Evolutionary conservation across 2,329 filamentous ascomycete genomes (phyloP), one percentile per base, ranked within the genome.

Genomic region (Monosporascus sp.): DNA sequence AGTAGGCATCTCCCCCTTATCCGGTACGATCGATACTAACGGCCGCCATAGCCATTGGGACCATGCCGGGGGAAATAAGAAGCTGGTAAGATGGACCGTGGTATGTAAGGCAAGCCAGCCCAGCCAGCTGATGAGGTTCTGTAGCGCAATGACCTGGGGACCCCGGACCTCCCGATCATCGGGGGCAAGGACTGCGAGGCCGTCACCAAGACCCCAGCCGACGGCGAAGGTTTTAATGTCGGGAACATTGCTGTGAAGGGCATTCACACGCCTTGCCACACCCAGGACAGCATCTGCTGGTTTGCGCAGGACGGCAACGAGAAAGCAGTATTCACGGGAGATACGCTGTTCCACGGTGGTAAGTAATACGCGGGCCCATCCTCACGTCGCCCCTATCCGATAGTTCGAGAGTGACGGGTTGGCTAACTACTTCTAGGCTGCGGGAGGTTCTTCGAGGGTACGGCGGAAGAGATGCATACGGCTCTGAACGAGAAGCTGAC

Each of bases 221-320:
- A 97, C 68, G 84, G 85, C 39, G 83, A 90, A 59, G 83, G 78
- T 3, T 96, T 97, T 77, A 87, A 83, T 58, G 83, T 99, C 57
- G 94, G 94, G 52, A 80, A 81, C 60, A 94, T 99, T 69, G 80
- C 81, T 15, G 87, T 97, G 53, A 93, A 83, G 67, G 88, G 89
- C 24, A 76, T 97, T n/a, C 89, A 97, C 72, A 99, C 94, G 14
- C 94, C 94, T 2, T 99, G 94, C 71, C 94, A 99, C 70, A 99
- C 94, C 1, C 92, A 97, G 74, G 94, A 99, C 74, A 97, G 92
- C 70, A 96, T 99, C 68, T 99, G 94, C 78, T 99, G 86, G 76
- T 90, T 85, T 62, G 85, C 94, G 76, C 83, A 96, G 71, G 93
- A 99, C 65, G 85, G 84, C 20, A 76, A 83, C 47, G 74, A 81